Percentiles rank a stretch among this genome's conserved stretches.
These are phyloP conservation scores for Raddia guianensis DNA, from an alignment of 176 grass and related monocot genomes.

Conservation along the genomic window DNA sequence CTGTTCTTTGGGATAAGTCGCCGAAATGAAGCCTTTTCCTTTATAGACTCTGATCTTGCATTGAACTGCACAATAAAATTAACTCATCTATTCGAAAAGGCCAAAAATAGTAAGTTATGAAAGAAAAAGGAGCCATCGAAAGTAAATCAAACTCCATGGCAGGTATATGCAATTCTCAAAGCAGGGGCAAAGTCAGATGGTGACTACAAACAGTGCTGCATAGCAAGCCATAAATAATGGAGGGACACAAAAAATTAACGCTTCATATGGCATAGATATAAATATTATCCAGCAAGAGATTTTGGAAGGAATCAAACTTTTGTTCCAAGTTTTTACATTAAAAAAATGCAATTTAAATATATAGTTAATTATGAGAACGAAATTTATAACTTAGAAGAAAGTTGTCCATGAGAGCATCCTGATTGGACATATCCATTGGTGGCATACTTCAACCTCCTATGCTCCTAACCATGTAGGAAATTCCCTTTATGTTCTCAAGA, in stretches of 20 bases:
- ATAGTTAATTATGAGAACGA: too few species aligned
- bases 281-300: background rate
- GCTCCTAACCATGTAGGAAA: too few species aligned
- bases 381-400: too few species aligned
- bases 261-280: background rate
- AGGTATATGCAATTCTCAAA: conserved; percentile 10
- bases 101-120: background rate
- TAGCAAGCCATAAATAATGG: background rate
- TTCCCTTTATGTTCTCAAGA: too few species aligned
- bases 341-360: too few species aligned
- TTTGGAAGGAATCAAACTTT: background rate
- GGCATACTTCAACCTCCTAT: too few species aligned
- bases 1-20: conserved; percentile 81
- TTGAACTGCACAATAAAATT: conserved; percentile 78
- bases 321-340: background rate
- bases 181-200: background rate
- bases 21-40: conserved; percentile 91
- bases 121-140: background rate
- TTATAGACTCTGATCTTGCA: conserved; percentile 87
- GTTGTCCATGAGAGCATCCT: too few species aligned
- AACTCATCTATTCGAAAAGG: conserved; percentile 16
- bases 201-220: background rate
- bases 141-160: conserved; percentile 18
- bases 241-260: background rate
- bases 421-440: too few species aligned